Evolutionary conservation across 179 eudicot genomes (phyloP).

Genomic region (Patellifolia procumbens): DNA sequence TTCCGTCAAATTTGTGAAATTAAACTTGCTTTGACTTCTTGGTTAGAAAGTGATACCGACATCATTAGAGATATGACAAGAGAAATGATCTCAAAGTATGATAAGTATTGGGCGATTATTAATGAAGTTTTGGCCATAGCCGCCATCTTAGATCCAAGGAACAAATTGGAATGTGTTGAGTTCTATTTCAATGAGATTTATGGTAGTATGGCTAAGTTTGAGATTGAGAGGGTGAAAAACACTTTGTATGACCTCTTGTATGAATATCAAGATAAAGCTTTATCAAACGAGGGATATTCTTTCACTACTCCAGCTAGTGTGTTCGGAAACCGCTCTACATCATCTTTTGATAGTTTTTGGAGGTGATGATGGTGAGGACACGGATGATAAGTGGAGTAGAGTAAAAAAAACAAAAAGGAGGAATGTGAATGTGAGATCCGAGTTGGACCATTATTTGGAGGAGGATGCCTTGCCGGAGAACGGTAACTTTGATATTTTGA

Average conservation of each 20-base stretch:
- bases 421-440: not conserved
- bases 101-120: too few species aligned
- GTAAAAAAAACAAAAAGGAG: not conserved
- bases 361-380: not conserved
- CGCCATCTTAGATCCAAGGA: too few species aligned
- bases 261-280: not conserved
- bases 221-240: not conserved
- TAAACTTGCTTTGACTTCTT: not conserved
- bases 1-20: conserved; percentile 18
- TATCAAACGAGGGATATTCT: too few species aligned
- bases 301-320: too few species aligned
- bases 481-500: not conserved
- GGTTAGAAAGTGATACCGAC: not conserved
- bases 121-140: too few species aligned
- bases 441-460: too few species aligned
- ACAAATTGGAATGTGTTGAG: too few species aligned
- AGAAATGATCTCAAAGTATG: too few species aligned
- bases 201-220: too few species aligned
- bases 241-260: not conserved
- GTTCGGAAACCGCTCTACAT: too few species aligned
- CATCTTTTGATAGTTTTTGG: not conserved
- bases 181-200: too few species aligned
- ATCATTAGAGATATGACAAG: too few species aligned
- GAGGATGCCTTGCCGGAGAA: not conserved
- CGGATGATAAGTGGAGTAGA: not conserved